Evolutionary conservation across 148 eudicot species (phyloP), one percentile per base, ranked within the genome.

Genomic region (Agrostemma githago): DNA sequence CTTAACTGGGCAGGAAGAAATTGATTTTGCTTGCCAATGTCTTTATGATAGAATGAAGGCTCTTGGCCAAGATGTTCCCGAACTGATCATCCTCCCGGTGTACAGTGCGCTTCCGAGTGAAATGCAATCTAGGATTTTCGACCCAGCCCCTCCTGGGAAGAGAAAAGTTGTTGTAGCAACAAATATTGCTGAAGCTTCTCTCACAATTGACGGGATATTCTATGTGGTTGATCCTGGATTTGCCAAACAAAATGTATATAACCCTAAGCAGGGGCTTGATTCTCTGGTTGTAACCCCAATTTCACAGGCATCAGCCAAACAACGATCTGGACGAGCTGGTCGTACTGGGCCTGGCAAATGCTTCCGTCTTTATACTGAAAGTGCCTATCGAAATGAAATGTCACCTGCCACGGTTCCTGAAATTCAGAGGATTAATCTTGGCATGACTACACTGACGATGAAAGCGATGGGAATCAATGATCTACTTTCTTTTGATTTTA

Each of bases 391-490:
- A 39, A 92, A 90, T 77, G 98, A 95, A 77, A 92, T 95, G 98
- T 86, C 96, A 5, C 96, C 97, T 57, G 87, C 96, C 7, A 72
- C 93, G 9, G 76, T 92, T 81, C 97, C 98, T 4, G 97, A 95
- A 70, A 95, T 95, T 19, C 97, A 90, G 73, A 92, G 97, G 78
- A 88, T 87, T 72, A 92, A 92, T 84, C 96, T 95, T 74, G 99
- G 97, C 42, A 77, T 70, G 68, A 87, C 83, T 34, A 85, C 89
- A 14, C 83, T 91, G 66, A 86, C 73, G 5, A 83, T 91, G 93
- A 94, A 94, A 84, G 96, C 98, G 19, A 91, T 94, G 98, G 93
- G 97, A 8, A 89, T 94, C 44, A 89, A 94, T 79, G 97, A 94
- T 77, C 84, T 91, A 16, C 80, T 94, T 10, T 84, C 96, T 42